These are phyloP conservation scores for Xylaria sp. DNA, from an alignment of 2,329 filamentous ascomycete species.

Conservation along the genomic window DNA sequence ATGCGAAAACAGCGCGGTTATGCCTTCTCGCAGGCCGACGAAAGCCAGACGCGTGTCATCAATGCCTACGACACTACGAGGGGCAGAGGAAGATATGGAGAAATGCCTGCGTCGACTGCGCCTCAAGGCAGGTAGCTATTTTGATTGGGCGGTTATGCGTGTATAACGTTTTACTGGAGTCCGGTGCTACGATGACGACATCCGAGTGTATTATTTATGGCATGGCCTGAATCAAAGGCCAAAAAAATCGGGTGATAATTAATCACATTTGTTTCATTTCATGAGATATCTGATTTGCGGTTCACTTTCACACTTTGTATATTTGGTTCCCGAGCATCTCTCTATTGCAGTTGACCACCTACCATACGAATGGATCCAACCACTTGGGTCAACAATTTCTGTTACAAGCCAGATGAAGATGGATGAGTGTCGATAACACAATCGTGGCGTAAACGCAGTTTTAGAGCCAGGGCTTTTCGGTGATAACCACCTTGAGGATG, in stretches of 20 bases:
- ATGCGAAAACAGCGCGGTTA: slow-evolving; percentile 99
- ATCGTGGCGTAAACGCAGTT: background rate
- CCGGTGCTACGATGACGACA: slow-evolving; percentile 37
- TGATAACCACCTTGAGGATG: background rate
- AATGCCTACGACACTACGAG: slow-evolving; percentile 98
- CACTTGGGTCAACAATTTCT: background rate
- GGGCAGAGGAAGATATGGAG: slow-evolving; percentile 89
- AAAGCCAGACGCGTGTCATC: slow-evolving; percentile 92
- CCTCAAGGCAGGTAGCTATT: slow-evolving; percentile 43
- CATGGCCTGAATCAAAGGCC: slow-evolving; percentile 26
- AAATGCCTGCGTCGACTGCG: slow-evolving; percentile 73
- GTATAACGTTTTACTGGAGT: slow-evolving; percentile 39
- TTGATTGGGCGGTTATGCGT: slow-evolving; percentile 24
- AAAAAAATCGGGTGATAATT: slow-evolving; percentile 34
- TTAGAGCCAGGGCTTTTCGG: background rate
- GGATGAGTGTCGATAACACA: too few relatives aligned
- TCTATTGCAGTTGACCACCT: background rate
- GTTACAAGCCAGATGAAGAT: background rate
- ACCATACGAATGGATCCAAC: background rate
- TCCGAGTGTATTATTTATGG: slow-evolving; percentile 38
- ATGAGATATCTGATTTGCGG: slow-evolving; percentile 2
- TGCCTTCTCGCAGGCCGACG: slow-evolving; percentile 96
- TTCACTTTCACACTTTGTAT: slow-evolving; percentile 4
- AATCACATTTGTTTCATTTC: slow-evolving; percentile 29
- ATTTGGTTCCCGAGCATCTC: background rate